Base-by-base conservation (phyloP, 1,284 basidiomycete species). In the Stereum hirsutum region DNA sequence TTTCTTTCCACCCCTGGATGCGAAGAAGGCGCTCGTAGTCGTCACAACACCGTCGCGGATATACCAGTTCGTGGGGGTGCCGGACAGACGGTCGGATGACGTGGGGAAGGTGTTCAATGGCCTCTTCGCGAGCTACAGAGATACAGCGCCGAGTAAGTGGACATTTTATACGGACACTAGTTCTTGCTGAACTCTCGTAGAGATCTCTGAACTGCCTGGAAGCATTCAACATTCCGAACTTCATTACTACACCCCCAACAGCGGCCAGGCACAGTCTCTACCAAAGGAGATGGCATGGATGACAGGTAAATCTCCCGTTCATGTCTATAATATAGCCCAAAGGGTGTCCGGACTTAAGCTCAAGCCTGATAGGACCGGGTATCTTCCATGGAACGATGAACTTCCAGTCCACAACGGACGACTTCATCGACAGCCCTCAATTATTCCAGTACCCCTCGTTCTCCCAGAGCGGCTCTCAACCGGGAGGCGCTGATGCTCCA, bases 1-100 rank as follows among this genome's bases (percentile, higher is more conserved):
- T 50, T 73, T 85, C 48, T 79, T 81, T 54, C 76, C 81, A 35
- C 66, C 76, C 1, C 57, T 70, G 33, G 81, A 87, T 43, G 74
- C 74, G 23, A 74, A 68, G 56, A 75, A 65, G 47, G 73, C 71
- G 4, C 59, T 88, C 2, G 78, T 93, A n/a, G 69, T 97, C 8
- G 81, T 81, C 4, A 91, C 92, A 0, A 97, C 95, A 2, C 76
- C 82, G 23, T 86, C 89, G 5, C 75, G 94, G 45, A 86, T 98
- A 54, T 96, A 96, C 58, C 93, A 98, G 57, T 91, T 94, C 48
- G 73, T 83, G 42, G 94, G 91, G 0, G 54, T 66, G 37, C 70
- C 78, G 17, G 81, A 85, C 42, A 69, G 70, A 49, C 74, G 74
- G 41, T 66, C 75, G 17, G 83, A 87, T 27, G 87, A 87, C n/a